These are phyloP conservation scores for Candida maltosa DNA, from an alignment of 805 yeast species.

Conservation along the genomic window DNA sequence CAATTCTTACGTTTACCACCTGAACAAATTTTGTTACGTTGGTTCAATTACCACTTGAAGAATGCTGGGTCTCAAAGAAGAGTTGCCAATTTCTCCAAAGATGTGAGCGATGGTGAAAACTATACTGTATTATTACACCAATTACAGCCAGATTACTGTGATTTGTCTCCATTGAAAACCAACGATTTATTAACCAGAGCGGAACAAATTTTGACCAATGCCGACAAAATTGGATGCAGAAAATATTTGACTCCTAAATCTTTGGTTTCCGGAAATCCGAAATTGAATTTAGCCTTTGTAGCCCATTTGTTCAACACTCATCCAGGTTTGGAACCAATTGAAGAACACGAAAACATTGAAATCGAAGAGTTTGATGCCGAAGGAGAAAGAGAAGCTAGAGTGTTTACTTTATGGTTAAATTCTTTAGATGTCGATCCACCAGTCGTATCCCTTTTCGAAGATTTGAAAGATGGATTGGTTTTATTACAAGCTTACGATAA, in stretches of 20 bases:
- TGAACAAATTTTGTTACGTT: slow-evolving; percentile 91
- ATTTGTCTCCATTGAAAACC: slow-evolving; percentile 78
- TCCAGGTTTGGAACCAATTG: slow-evolving; percentile 95
- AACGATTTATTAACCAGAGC: slow-evolving; percentile 76
- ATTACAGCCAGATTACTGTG: slow-evolving; percentile 79
- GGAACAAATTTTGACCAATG: slow-evolving; percentile 78
- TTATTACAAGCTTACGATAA: slow-evolving; percentile 91
- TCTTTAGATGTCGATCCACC: slow-evolving; percentile 95
- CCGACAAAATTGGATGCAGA: slow-evolving; percentile 88
- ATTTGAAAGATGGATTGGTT: slow-evolving; percentile 87
- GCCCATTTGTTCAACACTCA: slow-evolving; percentile 95
- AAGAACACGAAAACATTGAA: slow-evolving; percentile 86
- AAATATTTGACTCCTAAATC: slow-evolving; percentile 93
- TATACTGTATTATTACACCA: slow-evolving; percentile 88
- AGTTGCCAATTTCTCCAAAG: slow-evolving; percentile 81
- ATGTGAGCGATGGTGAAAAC: slow-evolving; percentile 92
- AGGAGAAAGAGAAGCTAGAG: slow-evolving; percentile 99
- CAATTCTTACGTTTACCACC: slow-evolving; percentile 96
- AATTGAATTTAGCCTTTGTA: slow-evolving; percentile 92
- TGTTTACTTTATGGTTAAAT: slow-evolving; percentile 95
- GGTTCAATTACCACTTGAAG: slow-evolving; percentile 95
- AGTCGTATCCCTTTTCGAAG: slow-evolving; percentile 87
- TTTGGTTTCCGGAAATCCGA: slow-evolving; percentile 93
- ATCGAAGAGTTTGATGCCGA: slow-evolving; percentile 98
- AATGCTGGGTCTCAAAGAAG: slow-evolving; percentile 88